Evolutionary conservation across 176 grass and related monocot species (phyloP).

Genomic region (Poa pratensis): DNA sequence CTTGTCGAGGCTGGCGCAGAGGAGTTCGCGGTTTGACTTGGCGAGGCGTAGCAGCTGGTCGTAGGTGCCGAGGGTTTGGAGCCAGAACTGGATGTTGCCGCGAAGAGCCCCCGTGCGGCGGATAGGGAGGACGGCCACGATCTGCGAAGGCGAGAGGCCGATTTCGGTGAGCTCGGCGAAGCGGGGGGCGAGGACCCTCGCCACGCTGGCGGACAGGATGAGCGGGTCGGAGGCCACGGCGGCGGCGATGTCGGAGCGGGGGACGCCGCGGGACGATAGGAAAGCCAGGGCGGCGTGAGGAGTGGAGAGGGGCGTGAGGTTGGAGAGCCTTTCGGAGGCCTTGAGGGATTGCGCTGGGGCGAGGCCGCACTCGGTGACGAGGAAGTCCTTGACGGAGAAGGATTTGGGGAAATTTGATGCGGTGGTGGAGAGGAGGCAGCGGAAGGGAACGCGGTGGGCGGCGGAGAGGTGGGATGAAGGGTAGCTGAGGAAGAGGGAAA

Average conservation of each 20-base stretch:
- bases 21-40: not conserved
- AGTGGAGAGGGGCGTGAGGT: not conserved
- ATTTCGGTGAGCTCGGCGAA: not conserved
- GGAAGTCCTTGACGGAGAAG: not conserved
- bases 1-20: not conserved
- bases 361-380: constrained; percentile 6
- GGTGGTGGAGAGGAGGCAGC: constrained; percentile 6
- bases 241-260: not conserved
- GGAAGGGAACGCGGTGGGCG: not conserved
- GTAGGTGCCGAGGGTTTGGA: constrained; percentile 23
- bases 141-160: constrained; percentile 16
- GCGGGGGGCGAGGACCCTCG: not conserved
- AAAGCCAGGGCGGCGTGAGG: not conserved
- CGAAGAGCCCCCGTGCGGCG: not conserved
- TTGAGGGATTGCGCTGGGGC: not conserved
- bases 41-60: not conserved
- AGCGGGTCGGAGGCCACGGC: constrained; percentile 9
- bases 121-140: not conserved
- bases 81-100: constrained; percentile 4
- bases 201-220: not conserved
- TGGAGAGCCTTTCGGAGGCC: not conserved
- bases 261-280: not conserved
- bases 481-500: not conserved
- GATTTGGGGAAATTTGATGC: not conserved
- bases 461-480: not conserved